Percentiles rank a stretch among this genome's conserved stretches.
Evolutionary conservation across 768 basidiomycete species (phyloP).

Genomic region (Lentinula boryana): DNA sequence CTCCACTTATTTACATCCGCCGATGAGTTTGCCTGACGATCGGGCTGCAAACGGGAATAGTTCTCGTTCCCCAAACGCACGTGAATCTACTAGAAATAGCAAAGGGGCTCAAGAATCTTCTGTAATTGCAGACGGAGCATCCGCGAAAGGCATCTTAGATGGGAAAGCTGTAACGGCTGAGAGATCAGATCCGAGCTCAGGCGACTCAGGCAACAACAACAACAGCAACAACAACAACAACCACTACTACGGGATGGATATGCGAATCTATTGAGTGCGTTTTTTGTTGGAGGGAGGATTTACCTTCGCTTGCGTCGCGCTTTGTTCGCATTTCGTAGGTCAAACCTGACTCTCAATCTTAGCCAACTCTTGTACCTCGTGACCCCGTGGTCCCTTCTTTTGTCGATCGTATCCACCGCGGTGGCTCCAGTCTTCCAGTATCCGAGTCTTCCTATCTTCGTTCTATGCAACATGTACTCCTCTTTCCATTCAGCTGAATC

Average conservation of each 20-base stretch:
- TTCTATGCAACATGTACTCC: too few species aligned
- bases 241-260: not conserved
- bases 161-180: not conserved
- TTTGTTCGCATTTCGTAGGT: not conserved
- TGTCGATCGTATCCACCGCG: too few species aligned
- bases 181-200: not conserved
- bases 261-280: not conserved
- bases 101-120: too few species aligned
- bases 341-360: too few species aligned
- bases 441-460: not conserved
- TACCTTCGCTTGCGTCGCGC: not conserved
- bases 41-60: not conserved
- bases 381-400: too few species aligned
- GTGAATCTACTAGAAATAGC: too few species aligned
- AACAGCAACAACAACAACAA: not conserved
- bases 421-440: too few species aligned
- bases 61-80: too few species aligned
- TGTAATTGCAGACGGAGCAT: too few species aligned
- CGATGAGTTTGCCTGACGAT: constrained; percentile 45
- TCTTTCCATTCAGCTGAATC: too few species aligned
- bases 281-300: not conserved
- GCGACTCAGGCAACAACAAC: too few species aligned
- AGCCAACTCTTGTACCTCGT: too few species aligned
- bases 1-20: constrained; percentile 47
- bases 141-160: not conserved